Evolutionary conservation across 805 yeast species (phyloP), one percentile per base, ranked within the genome.

Genomic region (Hanseniaspora singularis): DNA sequence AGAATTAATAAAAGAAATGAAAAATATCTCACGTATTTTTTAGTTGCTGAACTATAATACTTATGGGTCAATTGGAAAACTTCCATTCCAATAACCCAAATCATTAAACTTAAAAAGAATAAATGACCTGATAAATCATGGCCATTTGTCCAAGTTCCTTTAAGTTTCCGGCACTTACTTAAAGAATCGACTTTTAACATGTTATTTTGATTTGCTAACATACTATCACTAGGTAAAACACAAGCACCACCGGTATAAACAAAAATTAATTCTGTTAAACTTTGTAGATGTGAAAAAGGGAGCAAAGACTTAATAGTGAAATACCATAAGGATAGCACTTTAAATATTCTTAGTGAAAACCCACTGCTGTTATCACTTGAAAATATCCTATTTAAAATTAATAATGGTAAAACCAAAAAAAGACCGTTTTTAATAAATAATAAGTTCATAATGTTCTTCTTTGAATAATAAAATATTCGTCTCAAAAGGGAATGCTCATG

Each of bases 101-200:
- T 50, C 65, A 62, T 61, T 30, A 59, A 26, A 6, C 63, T 60
- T 10, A 89, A 65, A 34, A 92, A 60, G 55, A 88, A 92, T 1
- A 85, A 80, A 59, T 92, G 98, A 0, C 98, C 98, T 51, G 89
- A 80, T 4, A 97, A 95, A 64, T 92, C 98, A 58, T 86, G 95
- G 0, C 98, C 98, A 0, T 95, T 86, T 7, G 53, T 51, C 92
- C 89, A 82, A 14, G 55, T 49, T 0, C 97, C 81, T 42, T 78
- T 86, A 56, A 73, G 24, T 51, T 58, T 43, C 59, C 92, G 62
- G 59, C 92, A 73, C 1, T 59, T 26, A 6, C 12, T 27, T 12
- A 42, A 38, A 15, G 32, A 32, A 12, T 22, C 26, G 8, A 45
- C 33, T 15, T 36, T 30, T n/a, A 18, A 42, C 12, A n/a, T 10